Base-by-base conservation (phyloP, 2,329 filamentous ascomycete species). In the Mycosphaerelloides madeirae region DNA sequence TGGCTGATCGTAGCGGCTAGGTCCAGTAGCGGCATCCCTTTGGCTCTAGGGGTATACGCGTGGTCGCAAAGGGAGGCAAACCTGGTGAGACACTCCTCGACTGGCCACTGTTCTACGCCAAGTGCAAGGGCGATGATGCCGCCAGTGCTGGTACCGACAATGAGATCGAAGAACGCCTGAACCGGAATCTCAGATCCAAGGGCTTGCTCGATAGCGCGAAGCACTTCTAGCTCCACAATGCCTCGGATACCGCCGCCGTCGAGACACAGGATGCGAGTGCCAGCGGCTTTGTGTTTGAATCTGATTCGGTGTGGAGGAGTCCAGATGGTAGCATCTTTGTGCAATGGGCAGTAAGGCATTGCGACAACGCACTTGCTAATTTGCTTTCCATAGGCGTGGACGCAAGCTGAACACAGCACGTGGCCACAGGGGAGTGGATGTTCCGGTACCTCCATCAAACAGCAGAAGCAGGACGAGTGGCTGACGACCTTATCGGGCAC, bases 161-260 rank as follows among this genome's bases (percentile, higher is more conserved):
- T 67, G 1, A 73, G 59, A 46, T 74, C 71, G 39, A 74, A 72
- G 49, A 74, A 72, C 13, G 52, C 55, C 38, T 65, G 66, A 3
- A 74, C 62, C 1, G 59, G 59, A 6, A 74, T 49, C 1, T 53
- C 52, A 5, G 54, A 56, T 3, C 63, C 67, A 2, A 72, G 48
- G 3, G 56, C 58, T 18, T 49, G 49, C 46, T 73, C 63, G 5
- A 74, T 60, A 6, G 52, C 42, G 19, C 56, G 43, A 3, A 74
- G 56, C 2, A 70, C 57, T 43, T 68, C 64, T 1, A 73, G 56
- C 35, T 68, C 62, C 1, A 69, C 64, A 13, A 73, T 68, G 1
- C 68, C 68, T n/a, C 68, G 58, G 9, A 72, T 62, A 1, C 70
- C 69, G 8, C 32, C 32, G 15, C 32, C 32, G 13, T 35, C 32